A percentile compares a stretch with the other conserved stretches of the same genome.
Evolutionary conservation across 1,284 basidiomycete species (phyloP).

Genomic region (Phlebopus sp.): DNA sequence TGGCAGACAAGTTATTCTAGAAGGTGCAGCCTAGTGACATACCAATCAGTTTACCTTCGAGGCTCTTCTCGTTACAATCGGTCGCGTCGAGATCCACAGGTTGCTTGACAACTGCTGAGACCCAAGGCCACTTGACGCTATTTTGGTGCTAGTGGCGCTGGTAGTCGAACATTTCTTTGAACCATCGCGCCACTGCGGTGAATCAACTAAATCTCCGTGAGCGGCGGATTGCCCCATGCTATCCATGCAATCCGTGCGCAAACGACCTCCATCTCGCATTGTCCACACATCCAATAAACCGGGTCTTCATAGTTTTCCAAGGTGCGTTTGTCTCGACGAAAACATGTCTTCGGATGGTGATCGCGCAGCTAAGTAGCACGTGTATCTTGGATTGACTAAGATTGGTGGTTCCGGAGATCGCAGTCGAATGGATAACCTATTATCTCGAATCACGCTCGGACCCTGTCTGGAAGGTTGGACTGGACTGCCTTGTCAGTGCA

Average conservation of each 20-base stretch:
- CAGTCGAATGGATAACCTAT: background rate
- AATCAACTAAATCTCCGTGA: no score
- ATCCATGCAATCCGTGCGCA: slow-evolving; percentile 10
- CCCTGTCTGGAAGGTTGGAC: slow-evolving; percentile 2
- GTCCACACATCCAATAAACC: slow-evolving; percentile 4
- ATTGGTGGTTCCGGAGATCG: background rate
- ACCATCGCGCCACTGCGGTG: no score
- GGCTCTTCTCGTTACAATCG: no score
- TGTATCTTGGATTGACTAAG: background rate
- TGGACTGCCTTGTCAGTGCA: slow-evolving; percentile 4
- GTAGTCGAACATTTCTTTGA: no score
- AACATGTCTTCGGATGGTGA: slow-evolving; percentile 24
- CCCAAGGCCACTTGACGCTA: no score
- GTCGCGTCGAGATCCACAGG: no score
- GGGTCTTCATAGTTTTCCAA: slow-evolving; percentile 9
- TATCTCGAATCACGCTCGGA: slow-evolving; percentile 14
- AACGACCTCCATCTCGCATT: slow-evolving; percentile 1
- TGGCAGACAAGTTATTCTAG: no score
- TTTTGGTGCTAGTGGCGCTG: no score
- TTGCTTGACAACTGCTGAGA: no score
- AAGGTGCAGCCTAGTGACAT: no score
- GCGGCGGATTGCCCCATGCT: no score
- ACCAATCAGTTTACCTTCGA: no score
- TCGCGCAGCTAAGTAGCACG: slow-evolving; percentile 12
- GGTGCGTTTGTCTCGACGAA: slow-evolving; percentile 24